Base-by-base conservation (phyloP, 148 eudicot genomes). In the Suaeda aralocaspica region DNA sequence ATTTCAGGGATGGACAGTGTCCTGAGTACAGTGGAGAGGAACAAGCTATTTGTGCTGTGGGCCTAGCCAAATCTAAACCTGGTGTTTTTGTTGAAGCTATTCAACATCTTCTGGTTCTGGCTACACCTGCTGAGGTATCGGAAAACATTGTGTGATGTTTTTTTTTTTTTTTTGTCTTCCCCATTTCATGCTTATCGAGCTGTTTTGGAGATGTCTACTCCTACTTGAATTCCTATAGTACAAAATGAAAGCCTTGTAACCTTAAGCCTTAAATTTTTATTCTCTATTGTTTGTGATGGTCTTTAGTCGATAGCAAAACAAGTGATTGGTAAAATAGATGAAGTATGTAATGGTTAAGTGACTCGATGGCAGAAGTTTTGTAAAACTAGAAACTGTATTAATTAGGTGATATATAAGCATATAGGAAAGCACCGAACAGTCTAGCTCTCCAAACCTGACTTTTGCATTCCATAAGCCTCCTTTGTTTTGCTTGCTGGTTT, bases 11-110 rank as follows among this genome's bases (percentile, higher is more conserved):
- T 85, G 97, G 97, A 49, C 99, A 91, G 53, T 94, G 99, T 76
- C 97, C 96, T 64, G 99, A 94, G 82, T 94, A 87, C 72, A 87
- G 86, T 72, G 93, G 87, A 46, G 99, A 94, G 84, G 97, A 91
- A 79, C 96, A 94, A 86, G 96, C 96, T 80, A 91, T 94, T 25
- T 91, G 97, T 80, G 97, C 97, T 69, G 97, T 94, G 80, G 97
- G 93, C 79, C 81, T 94, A 53, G 91, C 83, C 57, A 91, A 89
- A 80, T 82, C 88, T 65, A 94, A 86, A 79, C 85, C 91, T 76
- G 96, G 97, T 52, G 81, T 94, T 56, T 91, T 94, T 73, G 85
- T 94, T 72, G 99, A 91, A 78, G 97, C 99, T 70, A 94, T 94
- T 69, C 92, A 87, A 56, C 82, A 89, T 86, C 86, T 94, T 28